Evolutionary conservation across 2,329 filamentous ascomycete species (phyloP).

Genomic region (Dactylellina parvicollis): DNA sequence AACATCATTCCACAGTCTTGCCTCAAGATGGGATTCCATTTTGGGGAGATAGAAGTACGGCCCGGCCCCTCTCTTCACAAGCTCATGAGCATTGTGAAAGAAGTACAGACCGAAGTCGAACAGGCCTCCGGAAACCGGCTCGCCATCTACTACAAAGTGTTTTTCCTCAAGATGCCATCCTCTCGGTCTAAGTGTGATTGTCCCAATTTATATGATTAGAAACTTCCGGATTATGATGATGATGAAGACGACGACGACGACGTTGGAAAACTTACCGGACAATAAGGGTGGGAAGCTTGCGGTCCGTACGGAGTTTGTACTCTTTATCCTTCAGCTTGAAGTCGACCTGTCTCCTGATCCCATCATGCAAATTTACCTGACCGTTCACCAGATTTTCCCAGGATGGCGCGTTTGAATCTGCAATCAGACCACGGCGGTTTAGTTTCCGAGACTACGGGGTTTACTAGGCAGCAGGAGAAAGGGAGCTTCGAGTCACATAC

Average conservation of each 20-base stretch:
- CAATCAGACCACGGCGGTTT: not conserved
- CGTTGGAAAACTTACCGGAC: slow-evolving; percentile 67
- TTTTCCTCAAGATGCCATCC: slow-evolving; percentile 99
- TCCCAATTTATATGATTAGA: too few relatives aligned
- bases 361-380: slow-evolving; percentile 97
- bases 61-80: slow-evolving; percentile 82
- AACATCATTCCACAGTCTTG: slow-evolving; percentile 95
- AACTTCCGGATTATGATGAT: too few relatives aligned
- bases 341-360: slow-evolving; percentile 90
- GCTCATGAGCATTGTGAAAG: slow-evolving; percentile 95
- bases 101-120: slow-evolving; percentile 99
- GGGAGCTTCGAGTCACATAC: slow-evolving; percentile 63
- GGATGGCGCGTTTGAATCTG: slow-evolving; percentile 92
- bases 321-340: slow-evolving; percentile 96
- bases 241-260: not conserved
- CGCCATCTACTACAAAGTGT: slow-evolving; percentile 93
- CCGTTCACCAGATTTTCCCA: slow-evolving; percentile 99
- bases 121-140: slow-evolving; percentile 88
- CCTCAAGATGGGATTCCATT: slow-evolving; percentile 98
- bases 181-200: slow-evolving; percentile 70
- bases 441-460: not conserved
- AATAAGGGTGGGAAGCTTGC: slow-evolving; percentile 86
- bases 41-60: slow-evolving; percentile 99
- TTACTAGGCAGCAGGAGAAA: not conserved
- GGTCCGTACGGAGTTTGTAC: slow-evolving; percentile 95